Percentiles rank a stretch among this genome's conserved stretches.
Conservation (phyloP, 257 asterid genomes). For the Solanum clarkiae region DNA sequence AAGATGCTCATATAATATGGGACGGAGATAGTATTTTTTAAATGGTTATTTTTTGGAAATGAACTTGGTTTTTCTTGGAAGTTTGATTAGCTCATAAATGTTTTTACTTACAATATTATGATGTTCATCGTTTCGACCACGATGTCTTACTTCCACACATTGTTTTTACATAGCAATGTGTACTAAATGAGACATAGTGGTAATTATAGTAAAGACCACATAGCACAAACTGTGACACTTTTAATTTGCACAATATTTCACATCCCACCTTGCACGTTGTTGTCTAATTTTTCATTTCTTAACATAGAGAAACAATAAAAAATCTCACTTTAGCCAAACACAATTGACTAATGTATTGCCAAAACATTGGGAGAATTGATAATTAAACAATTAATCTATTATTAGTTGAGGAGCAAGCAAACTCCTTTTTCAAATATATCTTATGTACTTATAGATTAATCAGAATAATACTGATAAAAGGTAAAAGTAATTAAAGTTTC, state of each 20-base stretch:
- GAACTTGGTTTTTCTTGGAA: neutral
- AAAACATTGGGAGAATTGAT: neutral
- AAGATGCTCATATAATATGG: too few relatives aligned
- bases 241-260: slow-evolving; percentile 41
- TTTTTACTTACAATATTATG: slow-evolving; percentile 26
- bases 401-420: slow-evolving; percentile 5
- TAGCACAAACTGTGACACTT: slow-evolving; percentile 42
- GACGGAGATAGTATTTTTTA: too few relatives aligned
- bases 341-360: neutral
- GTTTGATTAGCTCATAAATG: slow-evolving; percentile 8
- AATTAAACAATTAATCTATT: slow-evolving; percentile 15
- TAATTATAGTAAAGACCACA: slow-evolving; percentile 9
- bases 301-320: neutral
- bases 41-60: neutral
- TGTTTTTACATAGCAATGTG: slow-evolving; percentile 18
- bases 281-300: slow-evolving; percentile 6
- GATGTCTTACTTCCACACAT: slow-evolving; percentile 48
- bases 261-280: slow-evolving; percentile 59
- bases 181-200: slow-evolving; percentile 36
- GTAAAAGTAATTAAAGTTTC: neutral
- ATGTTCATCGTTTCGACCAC: slow-evolving; percentile 77
- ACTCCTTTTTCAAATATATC: slow-evolving; percentile 7
- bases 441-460: neutral
- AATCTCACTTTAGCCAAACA: neutral
- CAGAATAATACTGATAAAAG: neutral